These are phyloP conservation scores for Apiotrichum laibachii DNA, from an alignment of 1,284 basidiomycete species.

Conservation along the genomic window DNA sequence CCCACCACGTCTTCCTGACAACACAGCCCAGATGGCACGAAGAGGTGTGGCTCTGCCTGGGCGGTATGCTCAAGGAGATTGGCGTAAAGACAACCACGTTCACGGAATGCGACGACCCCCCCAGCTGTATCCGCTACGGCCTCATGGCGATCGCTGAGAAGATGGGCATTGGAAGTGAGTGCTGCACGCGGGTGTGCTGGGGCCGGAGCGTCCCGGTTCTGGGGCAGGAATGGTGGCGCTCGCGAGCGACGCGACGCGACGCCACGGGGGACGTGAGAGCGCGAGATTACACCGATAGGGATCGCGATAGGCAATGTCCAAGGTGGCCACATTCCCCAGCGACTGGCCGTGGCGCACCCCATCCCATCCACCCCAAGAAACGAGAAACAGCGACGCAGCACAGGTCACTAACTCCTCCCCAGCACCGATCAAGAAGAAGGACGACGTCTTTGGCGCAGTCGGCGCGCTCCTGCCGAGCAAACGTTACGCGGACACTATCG, in stretches of 20 bases:
- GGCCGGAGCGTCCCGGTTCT: too few species aligned
- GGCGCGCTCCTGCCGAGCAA: neutral
- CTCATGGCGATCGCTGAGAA: neutral
- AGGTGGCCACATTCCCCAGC: too few species aligned
- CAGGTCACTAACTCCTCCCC: too few species aligned
- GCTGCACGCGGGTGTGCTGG: neutral
- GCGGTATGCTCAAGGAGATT: constrained; percentile 2
- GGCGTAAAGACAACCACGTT: neutral
- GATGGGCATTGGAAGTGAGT: constrained; percentile 2
- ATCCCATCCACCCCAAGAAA: too few species aligned
- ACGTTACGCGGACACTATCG: constrained; percentile 1
- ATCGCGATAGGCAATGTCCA: too few species aligned
- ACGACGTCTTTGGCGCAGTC: neutral
- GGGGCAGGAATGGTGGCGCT: too few species aligned
- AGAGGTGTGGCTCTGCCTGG: constrained; percentile 6
- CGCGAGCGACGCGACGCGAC: too few species aligned
- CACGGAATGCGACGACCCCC: neutral
- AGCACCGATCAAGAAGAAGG: neutral
- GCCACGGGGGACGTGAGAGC: too few species aligned
- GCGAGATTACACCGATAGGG: too few species aligned
- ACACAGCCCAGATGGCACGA: constrained; percentile 2
- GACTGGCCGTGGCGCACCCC: too few species aligned
- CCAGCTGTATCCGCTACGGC: constrained; percentile 2
- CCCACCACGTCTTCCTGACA: constrained; percentile 4
- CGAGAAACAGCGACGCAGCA: too few species aligned